Base-by-base conservation (phyloP, 805 yeast genomes). In the Barnettozyma vustinii region DNA sequence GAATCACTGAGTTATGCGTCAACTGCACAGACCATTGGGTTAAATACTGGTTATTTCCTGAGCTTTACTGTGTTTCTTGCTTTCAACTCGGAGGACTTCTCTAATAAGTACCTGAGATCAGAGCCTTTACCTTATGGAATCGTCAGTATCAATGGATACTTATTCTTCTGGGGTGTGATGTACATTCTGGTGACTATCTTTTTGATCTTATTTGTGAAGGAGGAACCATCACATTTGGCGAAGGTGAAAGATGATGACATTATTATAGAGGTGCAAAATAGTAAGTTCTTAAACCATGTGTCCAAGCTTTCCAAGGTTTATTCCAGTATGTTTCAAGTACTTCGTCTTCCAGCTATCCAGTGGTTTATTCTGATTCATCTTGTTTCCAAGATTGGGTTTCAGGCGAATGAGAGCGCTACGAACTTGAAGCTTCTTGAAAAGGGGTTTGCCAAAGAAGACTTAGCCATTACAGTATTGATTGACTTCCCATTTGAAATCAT, bases 401-500 rank as follows among this genome's bases (percentile, higher is more conserved):
- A 91, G 63, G 96, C 91, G 26, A 94, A 91, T 60, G 99, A 94
- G 66, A 90, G 94, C 8, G 97, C 96, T 26, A 94, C 98, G 1
- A 92, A 92, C 62, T 75, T 94, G 57, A 94, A 92, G 64, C 72
- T 94, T 20, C 70, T 94, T 6, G 99, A 94, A 63, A 84, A 84
- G 59, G 99, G 99, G 0, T 80, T 94, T 41, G 81, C 94, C 37
- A 87, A 91, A 63, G 99, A 94, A 65, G 98, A 94, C 62, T 70
- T 94, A 37, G 95, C 98, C 1, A 79, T 94, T 19, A 87, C 97
- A 0, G 98, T 92, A 0, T 68, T 94, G 42, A 87, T 94, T 44
- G 97, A 94, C 64, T 94, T 94, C 66, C 99, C 99, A 10, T 90
- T 94, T 65, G 98, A 94, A 64, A 85, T 94, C 63, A 68, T 92